phyloP scores from a whole-genome alignment of 768 basidiomycete genomes.

The Podaxis sp. region DNA sequence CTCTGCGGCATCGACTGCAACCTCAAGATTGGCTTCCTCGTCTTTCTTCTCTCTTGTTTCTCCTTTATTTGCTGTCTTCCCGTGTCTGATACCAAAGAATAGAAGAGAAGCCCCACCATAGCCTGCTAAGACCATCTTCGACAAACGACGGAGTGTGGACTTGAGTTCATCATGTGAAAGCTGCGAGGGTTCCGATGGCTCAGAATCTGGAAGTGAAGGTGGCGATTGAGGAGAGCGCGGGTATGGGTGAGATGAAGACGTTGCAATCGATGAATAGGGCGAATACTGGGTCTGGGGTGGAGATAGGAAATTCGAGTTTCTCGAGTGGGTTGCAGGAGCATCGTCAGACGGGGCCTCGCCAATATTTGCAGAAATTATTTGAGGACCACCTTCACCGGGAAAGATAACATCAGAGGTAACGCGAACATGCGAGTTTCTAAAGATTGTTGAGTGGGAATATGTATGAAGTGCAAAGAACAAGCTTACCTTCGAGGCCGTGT shows the following conservation, averaged over 20 bases:
- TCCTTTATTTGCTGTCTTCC: not conserved
- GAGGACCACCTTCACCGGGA: conserved; percentile 55
- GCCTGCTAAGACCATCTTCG: conserved; percentile 79
- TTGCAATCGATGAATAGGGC: conserved; percentile 17
- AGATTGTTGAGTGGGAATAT: not conserved
- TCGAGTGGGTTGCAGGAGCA: not conserved
- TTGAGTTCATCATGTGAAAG: conserved; percentile 51
- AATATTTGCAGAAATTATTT: conserved; percentile 78
- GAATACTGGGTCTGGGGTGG: conserved; percentile 17
- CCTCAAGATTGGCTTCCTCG: conserved; percentile 60
- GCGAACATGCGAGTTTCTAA: conserved; percentile 54
- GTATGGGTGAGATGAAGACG: conserved; percentile 8
- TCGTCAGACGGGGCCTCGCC: conserved; percentile 44
- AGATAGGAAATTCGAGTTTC: conserved; percentile 1
- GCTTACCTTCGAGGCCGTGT: conserved; percentile 30
- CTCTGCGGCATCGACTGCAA: conserved; percentile 69
- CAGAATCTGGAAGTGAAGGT: conserved; percentile 13
- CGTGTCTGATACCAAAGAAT: conserved; percentile 70
- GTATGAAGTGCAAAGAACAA: conserved; percentile 1
- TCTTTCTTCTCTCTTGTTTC: conserved; percentile 34
- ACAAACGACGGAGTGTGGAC: conserved; percentile 68
- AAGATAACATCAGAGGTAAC: conserved; percentile 72
- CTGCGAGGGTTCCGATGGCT: conserved; percentile 10
- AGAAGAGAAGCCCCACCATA: conserved; percentile 80
- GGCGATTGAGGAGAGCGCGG: conserved; percentile 13